Conservation (phyloP, 192 early-diverging fungal genomes). For the Diversispora epigaea region DNA sequence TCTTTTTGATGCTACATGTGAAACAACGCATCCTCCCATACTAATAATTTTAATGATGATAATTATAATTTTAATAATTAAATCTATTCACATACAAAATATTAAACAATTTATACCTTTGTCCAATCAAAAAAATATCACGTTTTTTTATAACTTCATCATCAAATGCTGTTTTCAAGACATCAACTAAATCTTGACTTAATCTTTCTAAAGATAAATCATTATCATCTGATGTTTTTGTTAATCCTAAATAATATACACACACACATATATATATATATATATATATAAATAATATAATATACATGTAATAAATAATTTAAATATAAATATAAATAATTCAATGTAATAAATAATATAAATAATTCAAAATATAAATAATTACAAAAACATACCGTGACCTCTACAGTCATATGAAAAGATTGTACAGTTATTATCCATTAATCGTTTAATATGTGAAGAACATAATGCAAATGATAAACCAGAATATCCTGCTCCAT, state of each 20-base stretch:
- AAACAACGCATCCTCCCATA: conserved; percentile 78
- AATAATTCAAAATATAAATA: neutral
- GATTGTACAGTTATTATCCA: conserved; percentile 43
- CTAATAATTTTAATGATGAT: conserved; percentile 39
- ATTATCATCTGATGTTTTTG: conserved; percentile 47
- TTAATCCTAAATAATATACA: conserved; percentile 43
- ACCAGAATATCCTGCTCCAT: conserved; percentile 74
- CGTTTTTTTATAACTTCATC: conserved; percentile 37
- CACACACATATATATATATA: neutral
- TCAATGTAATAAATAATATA: no score
- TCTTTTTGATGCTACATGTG: conserved; percentile 56
- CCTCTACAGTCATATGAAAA: conserved; percentile 70
- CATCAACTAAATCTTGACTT: conserved; percentile 55
- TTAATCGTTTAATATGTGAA: conserved; percentile 48
- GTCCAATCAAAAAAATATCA: conserved; percentile 72
- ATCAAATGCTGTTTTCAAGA: conserved; percentile 50
- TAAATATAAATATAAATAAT: neutral
- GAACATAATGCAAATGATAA: conserved; percentile 67
- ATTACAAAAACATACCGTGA: conserved; percentile 56
- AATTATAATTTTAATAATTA: neutral
- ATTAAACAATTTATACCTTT: conserved; percentile 54
- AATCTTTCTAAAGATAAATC: conserved; percentile 58
- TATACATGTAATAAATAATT: neutral
- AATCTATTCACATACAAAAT: neutral
- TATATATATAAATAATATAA: neutral